These are phyloP conservation scores for Telopea speciosissima DNA, from an alignment of 177 flowering plant species.

Conservation along the genomic window DNA sequence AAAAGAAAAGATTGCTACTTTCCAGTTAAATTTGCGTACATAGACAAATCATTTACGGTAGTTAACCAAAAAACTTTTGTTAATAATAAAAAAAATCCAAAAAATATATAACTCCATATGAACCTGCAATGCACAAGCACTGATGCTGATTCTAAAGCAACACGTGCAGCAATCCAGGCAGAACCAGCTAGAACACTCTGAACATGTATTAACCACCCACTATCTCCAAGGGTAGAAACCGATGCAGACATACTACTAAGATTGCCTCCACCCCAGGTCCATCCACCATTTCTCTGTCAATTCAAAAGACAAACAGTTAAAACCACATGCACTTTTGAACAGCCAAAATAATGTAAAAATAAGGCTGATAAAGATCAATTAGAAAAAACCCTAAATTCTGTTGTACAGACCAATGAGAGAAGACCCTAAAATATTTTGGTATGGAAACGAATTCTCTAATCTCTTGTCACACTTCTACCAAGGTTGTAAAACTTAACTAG, in stretches of 20 bases:
- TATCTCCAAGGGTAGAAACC: constrained; percentile 94
- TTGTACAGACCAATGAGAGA: no score
- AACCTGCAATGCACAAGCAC: constrained; percentile 99
- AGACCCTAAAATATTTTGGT: neutral
- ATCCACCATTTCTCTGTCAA: constrained; percentile 92
- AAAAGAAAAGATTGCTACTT: no score
- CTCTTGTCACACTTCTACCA: neutral
- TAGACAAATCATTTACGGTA: neutral
- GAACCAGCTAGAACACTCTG: constrained; percentile 94
- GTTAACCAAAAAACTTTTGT: neutral
- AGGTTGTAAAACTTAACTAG: neutral
- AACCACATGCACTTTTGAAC: neutral
- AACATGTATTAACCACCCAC: constrained; percentile 95
- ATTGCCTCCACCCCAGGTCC: constrained; percentile 98
- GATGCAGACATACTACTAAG: constrained; percentile 99
- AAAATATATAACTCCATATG: neutral
- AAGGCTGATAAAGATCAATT: no score
- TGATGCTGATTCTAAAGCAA: constrained; percentile 82
- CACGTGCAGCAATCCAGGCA: constrained; percentile 99
- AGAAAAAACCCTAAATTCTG: no score
- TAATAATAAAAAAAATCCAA: neutral
- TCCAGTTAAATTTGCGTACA: no score
- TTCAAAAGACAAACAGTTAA: constrained; percentile 10
- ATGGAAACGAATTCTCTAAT: neutral
- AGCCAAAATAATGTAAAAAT: no score